Base-by-base conservation (phyloP, 371 early-diverging fungal genomes). In the Actinomortierella wolfii region DNA sequence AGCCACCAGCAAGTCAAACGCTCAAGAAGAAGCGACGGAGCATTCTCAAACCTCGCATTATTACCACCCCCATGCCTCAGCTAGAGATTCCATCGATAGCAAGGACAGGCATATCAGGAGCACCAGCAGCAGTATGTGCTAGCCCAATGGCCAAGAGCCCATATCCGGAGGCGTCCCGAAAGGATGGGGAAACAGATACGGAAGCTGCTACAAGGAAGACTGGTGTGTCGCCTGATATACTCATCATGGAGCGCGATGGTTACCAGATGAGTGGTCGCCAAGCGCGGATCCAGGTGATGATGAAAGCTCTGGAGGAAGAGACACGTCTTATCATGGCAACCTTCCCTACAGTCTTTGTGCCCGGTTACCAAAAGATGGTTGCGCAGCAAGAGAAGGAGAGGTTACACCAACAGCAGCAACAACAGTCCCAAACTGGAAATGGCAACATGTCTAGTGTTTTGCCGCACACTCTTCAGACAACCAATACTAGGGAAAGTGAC, bases 251-350 rank as follows among this genome's bases (percentile, higher is more conserved):
- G 3, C 57, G 50, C 40, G 50, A 34, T 8, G 63, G 66, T n/a
- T 62, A 56, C 48, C 49, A 26, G 49, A 28, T 73, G 58, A 67
- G 59, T 2, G 48, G 54, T 41, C 41, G 51, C 15, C 57, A 62
- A n/a, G 55, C 73, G 7, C 54, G 73, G 47, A 62, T 56, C 29
- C 65, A 62, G 25, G 54, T 45, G 26, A 66, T 73, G 55, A 25
- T 57, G 44, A 55, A 73, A 53, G 66, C 62, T 23, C 58, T 73
- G 23, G 73, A 66, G 20, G 67, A 66, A 28, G 73, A 73, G 46
- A 59, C 57, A 5, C 48, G 67, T 15, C 2, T 59, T 1, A 50
- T 73, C 3, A 23, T 73, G 14, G 59, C 67, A 0, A 59, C 67
- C 28, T 73, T 73, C 25, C 73, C 73, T 11, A 41, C 67, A 2